Evolutionary conservation across 352 stramenopile genomes (phyloP).

Genomic region (Peronosclerospora sorghi): DNA sequence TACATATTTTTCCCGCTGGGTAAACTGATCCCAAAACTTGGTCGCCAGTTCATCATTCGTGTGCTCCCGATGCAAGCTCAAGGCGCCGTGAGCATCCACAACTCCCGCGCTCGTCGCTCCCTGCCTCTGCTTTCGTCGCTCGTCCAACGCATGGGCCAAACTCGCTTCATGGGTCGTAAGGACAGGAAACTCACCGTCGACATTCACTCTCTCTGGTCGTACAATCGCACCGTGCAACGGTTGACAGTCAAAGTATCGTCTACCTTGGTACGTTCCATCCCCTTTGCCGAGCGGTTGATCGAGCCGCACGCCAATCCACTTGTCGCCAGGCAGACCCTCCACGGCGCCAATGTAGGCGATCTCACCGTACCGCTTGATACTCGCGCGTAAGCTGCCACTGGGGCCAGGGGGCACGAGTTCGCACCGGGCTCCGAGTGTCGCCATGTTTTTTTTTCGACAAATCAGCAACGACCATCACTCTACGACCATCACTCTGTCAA

Average conservation of each 20-base stretch:
- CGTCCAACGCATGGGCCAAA: slow-evolving; percentile 36
- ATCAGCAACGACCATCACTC: neutral
- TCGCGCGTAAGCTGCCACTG: slow-evolving; percentile 33
- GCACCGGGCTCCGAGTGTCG: slow-evolving; percentile 35
- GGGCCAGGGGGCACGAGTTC: slow-evolving; percentile 34
- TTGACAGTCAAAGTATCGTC: slow-evolving; percentile 52
- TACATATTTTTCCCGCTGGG: slow-evolving; percentile 34
- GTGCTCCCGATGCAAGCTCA: slow-evolving; percentile 18
- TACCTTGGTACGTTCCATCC: slow-evolving; percentile 41
- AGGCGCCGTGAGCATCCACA: neutral
- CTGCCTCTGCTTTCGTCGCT: slow-evolving; percentile 34
- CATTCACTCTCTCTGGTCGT: slow-evolving; percentile 46
- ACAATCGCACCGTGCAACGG: slow-evolving; percentile 60
- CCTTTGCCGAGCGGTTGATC: slow-evolving; percentile 71
- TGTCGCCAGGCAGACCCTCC: slow-evolving; percentile 35
- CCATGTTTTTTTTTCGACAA: slow-evolving; percentile 3
- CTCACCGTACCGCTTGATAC: slow-evolving; percentile 54
- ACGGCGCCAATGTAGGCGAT: slow-evolving; percentile 55
- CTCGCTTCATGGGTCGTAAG: slow-evolving; percentile 38
- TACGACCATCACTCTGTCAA: no score
- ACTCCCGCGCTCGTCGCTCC: slow-evolving; percentile 7
- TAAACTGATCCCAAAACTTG: slow-evolving; percentile 57
- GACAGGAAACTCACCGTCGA: slow-evolving; percentile 39
- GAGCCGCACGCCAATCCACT: slow-evolving; percentile 62
- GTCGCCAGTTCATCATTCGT: slow-evolving; percentile 44